Evolutionary conservation across 352 stramenopile species (phyloP).

Genomic region (Globisporangium abappressorium): DNA sequence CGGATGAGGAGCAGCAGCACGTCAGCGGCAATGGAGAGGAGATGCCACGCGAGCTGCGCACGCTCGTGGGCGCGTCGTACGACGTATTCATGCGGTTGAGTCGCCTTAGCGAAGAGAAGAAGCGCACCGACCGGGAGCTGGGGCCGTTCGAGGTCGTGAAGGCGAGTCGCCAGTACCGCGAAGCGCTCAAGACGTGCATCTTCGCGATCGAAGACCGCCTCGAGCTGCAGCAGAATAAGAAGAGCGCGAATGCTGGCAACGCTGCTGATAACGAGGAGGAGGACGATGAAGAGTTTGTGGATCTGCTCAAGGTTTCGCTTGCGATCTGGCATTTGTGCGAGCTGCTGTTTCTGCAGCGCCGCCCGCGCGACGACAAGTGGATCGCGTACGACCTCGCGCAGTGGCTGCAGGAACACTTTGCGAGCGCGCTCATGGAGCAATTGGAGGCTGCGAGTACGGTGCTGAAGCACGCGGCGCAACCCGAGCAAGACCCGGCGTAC

Average conservation of each 20-base stretch:
- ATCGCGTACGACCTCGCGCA: constrained; percentile 67
- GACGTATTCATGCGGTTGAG: constrained; percentile 47
- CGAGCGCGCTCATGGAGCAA: constrained; percentile 46
- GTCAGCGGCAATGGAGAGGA: constrained; percentile 19
- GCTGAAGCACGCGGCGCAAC: constrained; percentile 31
- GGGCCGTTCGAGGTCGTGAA: constrained; percentile 33
- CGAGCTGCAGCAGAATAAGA: constrained; percentile 19
- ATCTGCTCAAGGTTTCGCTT: constrained; percentile 76
- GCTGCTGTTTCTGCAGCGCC: constrained; percentile 63
- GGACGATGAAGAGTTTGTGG: constrained; percentile 47
- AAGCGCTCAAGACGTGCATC: constrained; percentile 64
- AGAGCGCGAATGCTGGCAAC: not conserved
- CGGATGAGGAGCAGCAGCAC: not conserved
- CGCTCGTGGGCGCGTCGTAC: constrained; percentile 55
- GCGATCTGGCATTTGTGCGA: constrained; percentile 80
- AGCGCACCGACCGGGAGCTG: constrained; percentile 19
- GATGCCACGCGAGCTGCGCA: constrained; percentile 56
- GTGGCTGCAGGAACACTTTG: constrained; percentile 82
- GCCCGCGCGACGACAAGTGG: constrained; percentile 44
- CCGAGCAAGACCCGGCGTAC: constrained; percentile 49
- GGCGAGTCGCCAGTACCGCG: constrained; percentile 68
- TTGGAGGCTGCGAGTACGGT: constrained; percentile 40
- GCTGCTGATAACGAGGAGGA: constrained; percentile 7
- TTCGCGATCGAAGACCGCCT: constrained; percentile 60
- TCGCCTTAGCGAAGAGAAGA: constrained; percentile 16